phyloP scores from a whole-genome alignment of 2,329 filamentous ascomycete species.

The Akanthomyces lecanii region DNA sequence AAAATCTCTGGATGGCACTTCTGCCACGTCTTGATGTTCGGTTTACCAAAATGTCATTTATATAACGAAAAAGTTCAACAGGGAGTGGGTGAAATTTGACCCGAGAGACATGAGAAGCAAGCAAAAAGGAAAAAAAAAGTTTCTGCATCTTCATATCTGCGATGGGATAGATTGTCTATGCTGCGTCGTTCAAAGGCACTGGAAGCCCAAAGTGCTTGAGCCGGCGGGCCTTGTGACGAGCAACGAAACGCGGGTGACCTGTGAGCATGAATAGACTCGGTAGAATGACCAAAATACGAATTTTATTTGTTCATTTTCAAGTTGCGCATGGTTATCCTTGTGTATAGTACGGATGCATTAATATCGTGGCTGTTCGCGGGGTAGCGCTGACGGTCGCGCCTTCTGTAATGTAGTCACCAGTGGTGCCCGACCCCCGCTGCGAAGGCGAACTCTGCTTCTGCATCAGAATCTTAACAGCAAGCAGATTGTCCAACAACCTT shows the following conservation, averaged over 20 bases:
- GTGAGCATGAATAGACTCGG: conserved; percentile 35
- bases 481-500: not conserved
- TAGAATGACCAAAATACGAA: conserved; percentile 34
- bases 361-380: not conserved
- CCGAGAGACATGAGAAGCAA: conserved; percentile 19
- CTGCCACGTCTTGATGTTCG: conserved; percentile 13
- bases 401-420: not conserved
- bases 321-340: no score
- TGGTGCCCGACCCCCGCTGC: not conserved
- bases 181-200: conserved; percentile 22
- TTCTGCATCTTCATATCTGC: conserved; percentile 29
- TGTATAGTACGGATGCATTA: not conserved
- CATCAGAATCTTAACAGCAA: not conserved
- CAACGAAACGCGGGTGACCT: conserved; percentile 23
- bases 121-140: conserved; percentile 32
- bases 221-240: conserved; percentile 20
- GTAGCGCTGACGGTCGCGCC: not conserved
- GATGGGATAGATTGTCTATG: conserved; percentile 27
- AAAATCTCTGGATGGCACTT: conserved; percentile 14
- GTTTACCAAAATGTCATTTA: conserved; percentile 17
- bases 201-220: conserved; percentile 24
- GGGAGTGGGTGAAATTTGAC: conserved; percentile 1
- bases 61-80: conserved; percentile 16
- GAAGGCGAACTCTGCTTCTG: not conserved
- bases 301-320: conserved; percentile 20